Conservation (phyloP, 208 protist species). For the Acanthamoeba lugdunensis region DNA sequence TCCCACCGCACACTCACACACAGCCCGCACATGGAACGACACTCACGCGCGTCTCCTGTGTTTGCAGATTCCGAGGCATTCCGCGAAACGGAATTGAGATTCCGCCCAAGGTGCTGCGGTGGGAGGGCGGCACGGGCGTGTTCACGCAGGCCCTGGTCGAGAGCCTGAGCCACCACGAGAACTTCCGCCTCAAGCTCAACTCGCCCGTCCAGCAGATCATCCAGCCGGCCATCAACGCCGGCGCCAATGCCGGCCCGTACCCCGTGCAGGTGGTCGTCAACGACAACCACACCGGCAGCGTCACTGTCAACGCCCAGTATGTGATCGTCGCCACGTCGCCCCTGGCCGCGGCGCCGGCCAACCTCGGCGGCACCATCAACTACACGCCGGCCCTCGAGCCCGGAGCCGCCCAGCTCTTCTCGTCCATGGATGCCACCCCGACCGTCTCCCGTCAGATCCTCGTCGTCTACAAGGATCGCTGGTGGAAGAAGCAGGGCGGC, state of each 20-base stretch:
- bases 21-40: neutral
- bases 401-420: constrained; percentile 27
- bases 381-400: constrained; percentile 5
- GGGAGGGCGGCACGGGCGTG: constrained; percentile 48
- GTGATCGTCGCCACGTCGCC: constrained; percentile 30
- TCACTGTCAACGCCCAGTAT: constrained; percentile 4
- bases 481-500: neutral
- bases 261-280: constrained; percentile 20
- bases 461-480: constrained; percentile 40
- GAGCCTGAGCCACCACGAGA: neutral
- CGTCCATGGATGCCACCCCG: neutral
- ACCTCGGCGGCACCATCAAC: neutral
- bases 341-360: neutral
- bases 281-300: neutral
- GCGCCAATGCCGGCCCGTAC: neutral
- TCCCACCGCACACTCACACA: neutral
- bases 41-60: neutral
- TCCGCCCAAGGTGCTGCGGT: neutral
- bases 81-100: constrained; percentile 14
- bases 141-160: constrained; percentile 7
- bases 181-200: constrained; percentile 29
- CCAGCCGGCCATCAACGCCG: neutral
- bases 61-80: neutral
- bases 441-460: constrained; percentile 35
- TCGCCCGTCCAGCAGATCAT: neutral